These are phyloP conservation scores for Penicillium sp. DNA, from an alignment of 2,329 filamentous ascomycete genomes.

Conservation along the genomic window DNA sequence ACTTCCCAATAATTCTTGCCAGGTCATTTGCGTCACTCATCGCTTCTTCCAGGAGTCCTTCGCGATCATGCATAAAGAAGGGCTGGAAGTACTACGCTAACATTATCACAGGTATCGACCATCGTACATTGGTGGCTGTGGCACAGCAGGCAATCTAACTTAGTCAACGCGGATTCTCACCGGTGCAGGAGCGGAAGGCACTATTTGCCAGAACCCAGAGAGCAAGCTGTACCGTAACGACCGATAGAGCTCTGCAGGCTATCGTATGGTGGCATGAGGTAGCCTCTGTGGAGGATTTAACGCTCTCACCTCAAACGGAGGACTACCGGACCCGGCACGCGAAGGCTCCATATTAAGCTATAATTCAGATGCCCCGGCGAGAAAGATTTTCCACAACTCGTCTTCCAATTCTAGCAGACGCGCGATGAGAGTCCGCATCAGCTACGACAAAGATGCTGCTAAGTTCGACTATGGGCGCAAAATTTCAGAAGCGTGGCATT, in stretches of 20 bases:
- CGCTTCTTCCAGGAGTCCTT: too few species aligned
- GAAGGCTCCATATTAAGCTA: slow-evolving; percentile 2
- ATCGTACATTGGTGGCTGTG: neutral
- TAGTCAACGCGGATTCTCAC: neutral
- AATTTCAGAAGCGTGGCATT: neutral
- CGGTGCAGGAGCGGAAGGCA: slow-evolving; percentile 2
- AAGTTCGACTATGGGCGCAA: slow-evolving; percentile 4
- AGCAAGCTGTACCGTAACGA: slow-evolving; percentile 1
- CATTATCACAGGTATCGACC: too few species aligned
- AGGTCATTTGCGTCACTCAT: too few species aligned
- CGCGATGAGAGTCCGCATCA: slow-evolving; percentile 1
- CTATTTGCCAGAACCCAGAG: slow-evolving; percentile 1
- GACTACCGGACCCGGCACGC: neutral
- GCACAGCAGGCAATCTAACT: neutral
- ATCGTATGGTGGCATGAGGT: slow-evolving; percentile 3
- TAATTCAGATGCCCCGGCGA: slow-evolving; percentile 1
- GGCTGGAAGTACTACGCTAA: too few species aligned
- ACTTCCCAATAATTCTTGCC: too few species aligned
- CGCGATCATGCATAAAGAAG: too few species aligned
- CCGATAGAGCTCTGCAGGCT: neutral
- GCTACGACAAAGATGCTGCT: neutral
- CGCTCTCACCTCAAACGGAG: neutral
- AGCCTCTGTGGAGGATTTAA: neutral
- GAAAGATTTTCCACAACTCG: neutral
- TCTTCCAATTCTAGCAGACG: neutral